Conservation (phyloP, 257 asterid species). For the Perilla frutescens region DNA sequence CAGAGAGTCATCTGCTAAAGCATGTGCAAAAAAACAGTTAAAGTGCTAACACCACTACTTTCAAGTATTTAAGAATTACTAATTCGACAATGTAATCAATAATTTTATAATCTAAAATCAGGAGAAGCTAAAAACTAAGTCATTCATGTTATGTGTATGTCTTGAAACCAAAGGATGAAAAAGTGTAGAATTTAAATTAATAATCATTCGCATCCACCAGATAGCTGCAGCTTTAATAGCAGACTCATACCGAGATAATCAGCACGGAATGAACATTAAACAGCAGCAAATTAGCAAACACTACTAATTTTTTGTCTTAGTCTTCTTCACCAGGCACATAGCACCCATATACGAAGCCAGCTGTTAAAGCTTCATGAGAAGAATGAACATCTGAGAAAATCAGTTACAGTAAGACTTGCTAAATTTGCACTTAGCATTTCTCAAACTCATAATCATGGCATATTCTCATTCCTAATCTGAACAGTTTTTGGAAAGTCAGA, state of each 20-base stretch:
- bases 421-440: neutral
- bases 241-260: neutral
- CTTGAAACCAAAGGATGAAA: neutral
- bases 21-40: slow-evolving; percentile 41
- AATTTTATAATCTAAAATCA: neutral
- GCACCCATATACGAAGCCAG: slow-evolving; percentile 28
- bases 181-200: slow-evolving; percentile 14
- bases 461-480: slow-evolving; percentile 3
- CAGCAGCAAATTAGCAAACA: slow-evolving; percentile 8
- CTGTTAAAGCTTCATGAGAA: slow-evolving; percentile 34
- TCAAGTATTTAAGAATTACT: slow-evolving; percentile 13
- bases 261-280: slow-evolving; percentile 4
- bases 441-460: slow-evolving; percentile 16
- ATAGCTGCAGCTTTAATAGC: neutral
- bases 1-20: slow-evolving; percentile 41
- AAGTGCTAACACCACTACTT: neutral
- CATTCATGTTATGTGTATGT: slow-evolving; percentile 5
- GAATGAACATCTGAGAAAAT: slow-evolving; percentile 41
- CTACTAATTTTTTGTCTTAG: slow-evolving; percentile 4
- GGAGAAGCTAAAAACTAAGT: neutral
- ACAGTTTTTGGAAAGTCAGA: slow-evolving; percentile 32
- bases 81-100: neutral
- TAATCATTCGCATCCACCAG: neutral
- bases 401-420: slow-evolving; percentile 29
- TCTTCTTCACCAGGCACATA: slow-evolving; percentile 35